A percentile compares a stretch with the other conserved stretches of the same genome.
Conservation (phyloP, 1,284 basidiomycete genomes). For the Neonothopanus nambi region DNA sequence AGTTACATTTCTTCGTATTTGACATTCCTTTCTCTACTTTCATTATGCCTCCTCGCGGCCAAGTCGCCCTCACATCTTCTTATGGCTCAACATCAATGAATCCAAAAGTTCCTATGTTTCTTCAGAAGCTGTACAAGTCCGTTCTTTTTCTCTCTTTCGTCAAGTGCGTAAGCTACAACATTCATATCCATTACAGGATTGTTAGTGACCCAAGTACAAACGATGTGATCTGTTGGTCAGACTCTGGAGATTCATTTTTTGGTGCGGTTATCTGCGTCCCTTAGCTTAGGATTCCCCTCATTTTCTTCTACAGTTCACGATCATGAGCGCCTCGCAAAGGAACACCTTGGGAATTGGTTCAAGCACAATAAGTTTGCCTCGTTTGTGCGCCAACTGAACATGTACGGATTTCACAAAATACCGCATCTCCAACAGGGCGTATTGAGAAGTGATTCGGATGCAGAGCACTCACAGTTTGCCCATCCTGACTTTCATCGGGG, state of each 20-base stretch:
- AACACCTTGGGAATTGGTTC: conserved; percentile 93
- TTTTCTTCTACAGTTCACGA: conserved; percentile 70
- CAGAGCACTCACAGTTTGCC: conserved; percentile 93
- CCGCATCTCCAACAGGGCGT: conserved; percentile 96
- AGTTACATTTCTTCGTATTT: not conserved
- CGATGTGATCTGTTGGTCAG: conserved; percentile 88
- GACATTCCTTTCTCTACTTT: not conserved
- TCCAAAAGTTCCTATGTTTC: conserved; percentile 44
- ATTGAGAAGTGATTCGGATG: conserved; percentile 77
- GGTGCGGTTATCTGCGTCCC: conserved; percentile 46
- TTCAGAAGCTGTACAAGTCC: conserved; percentile 91
- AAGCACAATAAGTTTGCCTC: conserved; percentile 95
- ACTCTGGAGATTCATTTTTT: conserved; percentile 88
- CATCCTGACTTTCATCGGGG: conserved; percentile 89
- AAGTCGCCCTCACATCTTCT: conserved; percentile 4
- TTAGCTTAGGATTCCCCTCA: conserved; percentile 3
- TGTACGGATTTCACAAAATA: conserved; percentile 97
- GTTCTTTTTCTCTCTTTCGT: conserved; percentile 29
- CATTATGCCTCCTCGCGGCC: conserved; percentile 8
- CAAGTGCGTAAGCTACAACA: conserved; percentile 11
- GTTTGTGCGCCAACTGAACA: conserved; percentile 96
- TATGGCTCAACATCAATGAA: conserved; percentile 9
- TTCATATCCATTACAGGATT: conserved; percentile 59
- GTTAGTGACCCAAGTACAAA: conserved; percentile 85
- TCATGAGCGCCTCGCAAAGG: conserved; percentile 89